These are phyloP conservation scores for Leccinum obscurum DNA, from an alignment of 768 basidiomycete species.

Conservation along the genomic window DNA sequence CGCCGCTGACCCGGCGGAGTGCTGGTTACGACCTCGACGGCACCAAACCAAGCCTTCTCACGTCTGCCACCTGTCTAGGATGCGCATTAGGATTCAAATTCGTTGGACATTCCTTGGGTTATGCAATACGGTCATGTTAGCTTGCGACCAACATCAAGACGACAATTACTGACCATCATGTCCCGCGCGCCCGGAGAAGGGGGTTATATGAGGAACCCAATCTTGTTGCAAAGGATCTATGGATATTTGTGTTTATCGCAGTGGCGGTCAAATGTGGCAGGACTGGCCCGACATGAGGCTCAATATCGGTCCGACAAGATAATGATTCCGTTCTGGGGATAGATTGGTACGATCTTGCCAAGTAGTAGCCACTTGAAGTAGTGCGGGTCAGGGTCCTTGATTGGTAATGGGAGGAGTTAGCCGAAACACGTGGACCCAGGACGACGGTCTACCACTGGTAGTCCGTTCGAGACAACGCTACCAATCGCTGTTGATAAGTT, in stretches of 20 bases:
- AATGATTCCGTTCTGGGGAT: not conserved
- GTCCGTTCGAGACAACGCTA: no score
- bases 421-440: no score
- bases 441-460: not conserved
- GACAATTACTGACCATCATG: not conserved
- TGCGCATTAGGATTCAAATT: not conserved
- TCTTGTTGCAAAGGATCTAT: not conserved
- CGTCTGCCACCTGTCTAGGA: not conserved
- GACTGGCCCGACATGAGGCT: not conserved
- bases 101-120: not conserved
- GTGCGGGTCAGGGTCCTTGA: not conserved
- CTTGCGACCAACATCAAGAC: not conserved
- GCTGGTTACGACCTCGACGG: not conserved
- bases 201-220: not conserved
- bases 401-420: not conserved
- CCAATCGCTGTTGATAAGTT: conserved; percentile 37
- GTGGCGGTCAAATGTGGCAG: not conserved
- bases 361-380: not conserved
- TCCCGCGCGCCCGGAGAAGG: not conserved
- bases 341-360: not conserved
- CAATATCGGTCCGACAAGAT: not conserved
- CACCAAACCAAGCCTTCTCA: conserved; percentile 1
- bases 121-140: not conserved
- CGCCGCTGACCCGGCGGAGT: not conserved
- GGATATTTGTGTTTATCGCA: not conserved